phyloP scores from a whole-genome alignment of 1,284 basidiomycete species.

The Cutaneotrichosporon mucoides region DNA sequence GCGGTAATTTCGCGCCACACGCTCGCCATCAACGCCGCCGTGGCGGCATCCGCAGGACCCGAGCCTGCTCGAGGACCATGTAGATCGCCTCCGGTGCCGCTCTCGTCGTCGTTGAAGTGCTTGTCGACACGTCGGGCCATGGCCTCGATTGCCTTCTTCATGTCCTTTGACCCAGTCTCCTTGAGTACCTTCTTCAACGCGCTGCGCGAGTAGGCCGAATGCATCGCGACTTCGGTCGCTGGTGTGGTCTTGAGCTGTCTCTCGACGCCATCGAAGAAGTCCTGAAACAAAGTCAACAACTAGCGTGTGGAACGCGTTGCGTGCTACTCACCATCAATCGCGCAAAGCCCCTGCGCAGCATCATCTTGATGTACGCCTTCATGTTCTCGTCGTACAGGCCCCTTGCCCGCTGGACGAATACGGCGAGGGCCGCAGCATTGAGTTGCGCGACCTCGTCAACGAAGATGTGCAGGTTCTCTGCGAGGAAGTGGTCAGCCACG shows the following conservation, averaged over 20 bases:
- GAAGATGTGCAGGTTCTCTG: conserved; percentile 96
- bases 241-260: conserved; percentile 75
- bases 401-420: conserved; percentile 71
- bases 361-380: conserved; percentile 75
- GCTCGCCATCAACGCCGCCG: conserved; percentile 67
- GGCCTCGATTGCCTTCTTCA: conserved; percentile 74
- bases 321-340: conserved; percentile 70
- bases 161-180: conserved; percentile 80
- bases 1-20: conserved; percentile 87
- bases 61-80: not conserved
- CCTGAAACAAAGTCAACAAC: conserved; percentile 53
- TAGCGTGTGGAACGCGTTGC: no score
- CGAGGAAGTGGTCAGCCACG: not conserved
- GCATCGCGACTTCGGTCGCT: conserved; percentile 67
- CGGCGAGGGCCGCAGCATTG: conserved; percentile 57
- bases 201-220: conserved; percentile 69
- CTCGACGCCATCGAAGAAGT: conserved; percentile 91
- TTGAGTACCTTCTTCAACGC: conserved; percentile 79
- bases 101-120: conserved; percentile 62
- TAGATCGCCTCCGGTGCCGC: not conserved
- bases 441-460: conserved; percentile 71
- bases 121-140: conserved; percentile 91
- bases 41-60: conserved; percentile 14
- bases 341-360: conserved; percentile 78
- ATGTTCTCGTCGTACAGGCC: conserved; percentile 84